These are phyloP conservation scores for Fusarium sambucinum DNA, from an alignment of 2,329 filamentous ascomycete species.

Conservation along the genomic window DNA sequence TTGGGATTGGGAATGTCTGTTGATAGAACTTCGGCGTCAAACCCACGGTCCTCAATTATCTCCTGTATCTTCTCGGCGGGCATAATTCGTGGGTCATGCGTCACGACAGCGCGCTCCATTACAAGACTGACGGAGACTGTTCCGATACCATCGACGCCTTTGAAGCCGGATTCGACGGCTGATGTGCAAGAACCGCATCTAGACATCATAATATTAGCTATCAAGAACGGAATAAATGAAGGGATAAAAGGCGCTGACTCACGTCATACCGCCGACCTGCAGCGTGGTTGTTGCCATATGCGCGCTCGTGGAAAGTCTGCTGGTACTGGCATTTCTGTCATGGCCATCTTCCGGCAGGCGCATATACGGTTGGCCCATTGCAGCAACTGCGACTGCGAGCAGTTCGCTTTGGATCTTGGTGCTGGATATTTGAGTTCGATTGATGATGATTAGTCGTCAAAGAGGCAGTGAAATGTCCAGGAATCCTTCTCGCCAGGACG, in stretches of 20 bases:
- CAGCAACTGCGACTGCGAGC: not conserved
- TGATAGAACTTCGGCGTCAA: not conserved
- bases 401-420: not conserved
- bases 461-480: not conserved
- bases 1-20: not conserved
- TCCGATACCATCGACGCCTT: not conserved
- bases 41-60: not conserved
- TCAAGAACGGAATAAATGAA: accelerated
- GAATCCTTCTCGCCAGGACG: not conserved
- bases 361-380: not conserved
- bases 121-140: not conserved
- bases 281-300: not conserved
- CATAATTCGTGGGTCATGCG: not conserved
- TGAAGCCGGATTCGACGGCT: not conserved
- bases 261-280: not conserved
- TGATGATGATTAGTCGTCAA: not conserved
- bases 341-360: not conserved
- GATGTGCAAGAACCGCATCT: not conserved
- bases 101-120: not conserved
- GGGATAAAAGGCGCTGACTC: not conserved
- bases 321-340: too few relatives aligned
- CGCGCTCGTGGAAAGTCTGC: not conserved
- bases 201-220: accelerated
- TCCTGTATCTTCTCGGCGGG: not conserved
- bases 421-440: too few relatives aligned